phyloP scores from a whole-genome alignment of 169 alveolate species.

The Besnoitia besnoiti region DNA sequence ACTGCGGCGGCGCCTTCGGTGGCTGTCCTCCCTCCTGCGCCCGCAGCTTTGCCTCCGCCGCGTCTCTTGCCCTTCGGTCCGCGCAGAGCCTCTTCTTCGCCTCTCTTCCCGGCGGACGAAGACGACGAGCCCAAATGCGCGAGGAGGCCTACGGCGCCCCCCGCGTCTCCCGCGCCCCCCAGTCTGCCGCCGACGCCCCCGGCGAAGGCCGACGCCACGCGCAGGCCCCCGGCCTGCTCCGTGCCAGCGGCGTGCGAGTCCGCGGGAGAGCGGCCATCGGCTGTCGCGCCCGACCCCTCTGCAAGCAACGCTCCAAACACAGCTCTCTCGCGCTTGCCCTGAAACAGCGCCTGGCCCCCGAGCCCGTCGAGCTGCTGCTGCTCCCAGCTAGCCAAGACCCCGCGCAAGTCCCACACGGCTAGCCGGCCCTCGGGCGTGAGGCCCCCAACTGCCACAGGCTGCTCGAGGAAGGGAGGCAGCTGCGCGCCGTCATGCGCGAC shows the following conservation, averaged over 20 bases:
- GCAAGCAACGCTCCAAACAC: not conserved
- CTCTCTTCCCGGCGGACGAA: no score
- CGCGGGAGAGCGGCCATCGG: not conserved
- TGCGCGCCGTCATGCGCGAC: not conserved
- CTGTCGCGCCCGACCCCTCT: not conserved
- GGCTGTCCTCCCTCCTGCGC: not conserved
- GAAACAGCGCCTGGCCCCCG: not conserved
- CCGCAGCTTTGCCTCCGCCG: not conserved
- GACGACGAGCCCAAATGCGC: not conserved
- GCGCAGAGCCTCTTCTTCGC: not conserved
- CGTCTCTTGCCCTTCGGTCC: not conserved
- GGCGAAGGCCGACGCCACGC: not conserved
- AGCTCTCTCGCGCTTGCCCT: not conserved
- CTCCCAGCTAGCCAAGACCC: slow-evolving; percentile 17
- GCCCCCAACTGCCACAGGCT: not conserved
- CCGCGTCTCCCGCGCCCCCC: not conserved
- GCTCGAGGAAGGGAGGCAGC: slow-evolving; percentile 28
- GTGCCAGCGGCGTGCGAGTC: not conserved
- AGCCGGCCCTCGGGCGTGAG: slow-evolving; percentile 19
- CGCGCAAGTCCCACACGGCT: slow-evolving; percentile 11
- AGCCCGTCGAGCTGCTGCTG: slow-evolving; percentile 12
- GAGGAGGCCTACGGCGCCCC: not conserved
- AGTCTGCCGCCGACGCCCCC: not conserved
- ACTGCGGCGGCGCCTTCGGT: not conserved
- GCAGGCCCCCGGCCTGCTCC: not conserved